A percentile compares a stretch with the other conserved stretches of the same genome.
These are phyloP conservation scores for Ganoderma resinaceum DNA, from an alignment of 1,284 basidiomycete genomes.

Conservation along the genomic window DNA sequence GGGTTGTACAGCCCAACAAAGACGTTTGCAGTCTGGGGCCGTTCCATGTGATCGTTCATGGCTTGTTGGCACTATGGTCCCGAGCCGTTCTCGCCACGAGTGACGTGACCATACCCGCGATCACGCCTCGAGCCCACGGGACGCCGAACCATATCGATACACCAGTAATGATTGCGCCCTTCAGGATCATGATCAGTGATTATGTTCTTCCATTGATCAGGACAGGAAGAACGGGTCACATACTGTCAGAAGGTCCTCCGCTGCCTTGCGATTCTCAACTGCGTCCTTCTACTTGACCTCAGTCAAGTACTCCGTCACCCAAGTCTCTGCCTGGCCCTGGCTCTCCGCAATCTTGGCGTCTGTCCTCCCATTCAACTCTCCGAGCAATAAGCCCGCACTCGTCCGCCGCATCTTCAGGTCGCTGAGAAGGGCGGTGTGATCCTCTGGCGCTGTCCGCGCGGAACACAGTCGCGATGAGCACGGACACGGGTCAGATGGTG, in stretches of 20 bases:
- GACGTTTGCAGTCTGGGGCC: too few relatives aligned
- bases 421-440: background rate
- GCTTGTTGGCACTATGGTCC: background rate
- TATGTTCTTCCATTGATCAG: background rate
- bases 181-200: background rate
- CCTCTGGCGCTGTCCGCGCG: background rate
- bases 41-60: background rate
- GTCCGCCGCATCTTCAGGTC: conserved; percentile 3
- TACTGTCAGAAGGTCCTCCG: background rate
- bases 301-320: background rate
- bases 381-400: background rate
- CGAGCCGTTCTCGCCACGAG: background rate
- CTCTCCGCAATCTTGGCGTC: background rate
- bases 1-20: too few relatives aligned
- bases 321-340: background rate
- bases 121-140: background rate
- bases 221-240: background rate
- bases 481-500: too few relatives aligned
- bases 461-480: background rate
- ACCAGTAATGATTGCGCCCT: background rate
- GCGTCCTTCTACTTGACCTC: conserved; percentile 1
- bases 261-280: background rate
- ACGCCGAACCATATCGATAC: background rate
- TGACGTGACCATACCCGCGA: background rate
- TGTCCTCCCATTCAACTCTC: background rate